A percentile compares a stretch with the other conserved stretches of the same genome.
Evolutionary conservation across 345 rosid species (phyloP).

Genomic region (Populus alba): DNA sequence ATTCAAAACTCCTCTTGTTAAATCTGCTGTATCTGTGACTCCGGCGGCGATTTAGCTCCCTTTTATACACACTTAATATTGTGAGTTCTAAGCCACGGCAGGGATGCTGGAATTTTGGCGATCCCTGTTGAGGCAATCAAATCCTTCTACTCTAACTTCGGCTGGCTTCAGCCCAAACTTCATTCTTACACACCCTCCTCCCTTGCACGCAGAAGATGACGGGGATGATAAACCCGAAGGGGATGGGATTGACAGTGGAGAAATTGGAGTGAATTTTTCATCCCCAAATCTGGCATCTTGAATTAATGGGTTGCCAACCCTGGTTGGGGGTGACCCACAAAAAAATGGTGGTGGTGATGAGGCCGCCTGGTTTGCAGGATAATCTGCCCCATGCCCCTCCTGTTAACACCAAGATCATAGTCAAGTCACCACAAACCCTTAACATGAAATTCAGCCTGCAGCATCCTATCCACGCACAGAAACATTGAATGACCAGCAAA

Average conservation of each 20-base stretch:
- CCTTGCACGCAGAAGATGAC: constrained; percentile 61
- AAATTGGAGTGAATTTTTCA: constrained; percentile 42
- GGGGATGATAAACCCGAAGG: constrained; percentile 56
- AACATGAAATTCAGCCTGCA: background rate
- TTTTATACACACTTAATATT: constrained; percentile 63
- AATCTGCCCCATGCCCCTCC: constrained; percentile 64
- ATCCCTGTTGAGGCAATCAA: constrained; percentile 96
- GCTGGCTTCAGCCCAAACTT: constrained; percentile 81
- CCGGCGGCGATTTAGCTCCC: constrained; percentile 35
- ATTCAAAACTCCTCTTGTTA: constrained; percentile 39
- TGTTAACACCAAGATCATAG: constrained; percentile 17
- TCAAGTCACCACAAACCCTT: background rate
- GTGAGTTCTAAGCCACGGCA: constrained; percentile 77
- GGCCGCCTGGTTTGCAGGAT: constrained; percentile 38
- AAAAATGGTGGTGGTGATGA: constrained; percentile 76
- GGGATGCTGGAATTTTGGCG: constrained; percentile 92
- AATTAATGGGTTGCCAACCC: constrained; percentile 77
- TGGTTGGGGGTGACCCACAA: constrained; percentile 82
- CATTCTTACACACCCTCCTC: constrained; percentile 68
- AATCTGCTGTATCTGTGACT: constrained; percentile 27
- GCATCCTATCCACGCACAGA: background rate
- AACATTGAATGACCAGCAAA: background rate
- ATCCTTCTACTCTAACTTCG: constrained; percentile 98
- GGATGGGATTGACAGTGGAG: constrained; percentile 45
- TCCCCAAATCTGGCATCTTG: constrained; percentile 82